A percentile compares a stretch with the other conserved stretches of the same genome.
These are phyloP conservation scores for Boletus semigastroideus DNA, from an alignment of 1,284 basidiomycete genomes.

Conservation along the genomic window DNA sequence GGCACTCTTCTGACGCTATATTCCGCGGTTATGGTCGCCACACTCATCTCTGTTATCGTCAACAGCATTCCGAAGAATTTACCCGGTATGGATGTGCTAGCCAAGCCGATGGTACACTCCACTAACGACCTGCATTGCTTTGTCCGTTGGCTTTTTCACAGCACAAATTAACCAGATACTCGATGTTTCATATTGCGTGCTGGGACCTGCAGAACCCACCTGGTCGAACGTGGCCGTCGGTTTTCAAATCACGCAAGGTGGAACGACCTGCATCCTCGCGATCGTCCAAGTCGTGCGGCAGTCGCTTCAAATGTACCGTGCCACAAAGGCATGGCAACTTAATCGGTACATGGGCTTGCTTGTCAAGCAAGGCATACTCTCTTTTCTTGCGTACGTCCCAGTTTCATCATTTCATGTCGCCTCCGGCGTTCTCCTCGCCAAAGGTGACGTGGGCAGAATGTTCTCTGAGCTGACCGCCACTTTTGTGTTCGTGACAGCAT, in stretches of 20 bases:
- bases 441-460: no score
- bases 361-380: slow-evolving; percentile 5
- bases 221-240: background rate
- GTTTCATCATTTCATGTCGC: no score
- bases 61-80: background rate
- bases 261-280: background rate
- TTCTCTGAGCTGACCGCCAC: background rate
- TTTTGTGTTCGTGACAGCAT: background rate
- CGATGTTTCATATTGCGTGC: background rate
- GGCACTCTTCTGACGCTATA: background rate
- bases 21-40: background rate
- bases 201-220: background rate
- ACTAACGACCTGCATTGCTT: background rate
- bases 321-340: slow-evolving; percentile 2
- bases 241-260: slow-evolving; percentile 1
- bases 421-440: no score
- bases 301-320: background rate
- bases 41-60: background rate
- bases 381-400: slow-evolving; percentile 9
- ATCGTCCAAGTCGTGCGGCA: background rate
- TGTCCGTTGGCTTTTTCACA: background rate
- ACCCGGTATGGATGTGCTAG: background rate
- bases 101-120: background rate
- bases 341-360: slow-evolving; percentile 3
- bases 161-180: background rate